Base-by-base conservation (phyloP, 1,284 basidiomycete species). In the Microbotryum violaceum region DNA sequence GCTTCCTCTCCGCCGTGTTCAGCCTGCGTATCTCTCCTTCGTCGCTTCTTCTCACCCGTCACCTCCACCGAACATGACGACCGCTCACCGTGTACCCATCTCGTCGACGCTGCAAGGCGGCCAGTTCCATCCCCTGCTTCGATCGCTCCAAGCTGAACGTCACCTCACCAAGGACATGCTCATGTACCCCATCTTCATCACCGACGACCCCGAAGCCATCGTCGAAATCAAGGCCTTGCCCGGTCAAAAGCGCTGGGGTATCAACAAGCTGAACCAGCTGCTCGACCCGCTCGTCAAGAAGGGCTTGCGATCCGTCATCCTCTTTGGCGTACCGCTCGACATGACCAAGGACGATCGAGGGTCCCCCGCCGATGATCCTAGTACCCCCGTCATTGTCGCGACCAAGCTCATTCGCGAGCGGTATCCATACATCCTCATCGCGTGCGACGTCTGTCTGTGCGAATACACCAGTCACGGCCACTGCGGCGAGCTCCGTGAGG, bases 391-490 rank as follows among this genome's bases (percentile, higher is more conserved):
- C 72, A 97, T 99, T 70, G 84, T 83, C 58, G 92, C 90, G 16
- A 87, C 97, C 71, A 82, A 84, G 70, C 84, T 84, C 60, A 80
- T 99, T 27, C 83, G 87, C 20, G 64, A 77, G 10, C 81, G 88
- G 61, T 99, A 87, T 78, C 94, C 96, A 2, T 75, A 80, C 14
- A 78, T 93, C 27, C 90, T 91, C 79, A 86, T 99, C 70, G 89
- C 91, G 0, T 85, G 85, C 72, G 96, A 99, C 73, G 96, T 98
- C 31, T 99, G 96, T 74, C 83, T 99, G n/a, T 99, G 96, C 81
- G 96, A 98, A 77, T 98, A 99, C 80, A 97, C 96, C 14, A 89
- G 89, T 54, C 93, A 98, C 74, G 96, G 96, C 0, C 96, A 99
- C 78, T 99, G 94, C 72, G 96, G 96, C 31, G 59, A 63, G 60